Evolutionary conservation across 257 asterid species (phyloP).

Genomic region (Cinchona pubescens): DNA sequence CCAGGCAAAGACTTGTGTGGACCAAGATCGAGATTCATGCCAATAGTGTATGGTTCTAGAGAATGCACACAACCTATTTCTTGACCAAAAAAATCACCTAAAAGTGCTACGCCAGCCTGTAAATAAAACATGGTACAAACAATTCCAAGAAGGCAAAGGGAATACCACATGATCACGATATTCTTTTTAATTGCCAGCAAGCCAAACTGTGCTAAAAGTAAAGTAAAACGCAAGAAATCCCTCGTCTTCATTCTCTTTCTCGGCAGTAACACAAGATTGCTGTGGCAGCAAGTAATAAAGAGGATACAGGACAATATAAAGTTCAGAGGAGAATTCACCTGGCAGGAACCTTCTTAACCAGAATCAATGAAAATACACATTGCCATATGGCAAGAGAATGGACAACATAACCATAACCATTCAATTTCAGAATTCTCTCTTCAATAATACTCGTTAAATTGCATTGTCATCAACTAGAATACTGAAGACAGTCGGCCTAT

Average conservation of each 20-base stretch:
- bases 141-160: neutral
- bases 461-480: neutral
- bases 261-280: neutral
- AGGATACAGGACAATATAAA: neutral
- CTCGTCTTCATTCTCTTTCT: neutral
- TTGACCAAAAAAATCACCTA: neutral
- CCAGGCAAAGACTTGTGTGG: too few relatives aligned
- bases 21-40: too few relatives aligned
- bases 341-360: neutral
- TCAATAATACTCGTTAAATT: neutral
- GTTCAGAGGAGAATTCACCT: neutral
- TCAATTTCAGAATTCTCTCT: neutral
- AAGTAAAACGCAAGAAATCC: neutral
- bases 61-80: too few relatives aligned
- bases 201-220: neutral
- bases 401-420: neutral
- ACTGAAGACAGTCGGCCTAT: neutral
- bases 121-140: too few relatives aligned
- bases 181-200: neutral
- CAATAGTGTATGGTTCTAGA: too few relatives aligned
- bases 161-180: neutral
- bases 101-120: neutral
- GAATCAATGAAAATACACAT: neutral
- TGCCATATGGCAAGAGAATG: neutral
- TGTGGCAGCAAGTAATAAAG: neutral